Percentiles rank a stretch among this genome's conserved stretches.
These are phyloP conservation scores for Bruguiera sexangula DNA, from an alignment of 345 rosid species.

Conservation along the genomic window DNA sequence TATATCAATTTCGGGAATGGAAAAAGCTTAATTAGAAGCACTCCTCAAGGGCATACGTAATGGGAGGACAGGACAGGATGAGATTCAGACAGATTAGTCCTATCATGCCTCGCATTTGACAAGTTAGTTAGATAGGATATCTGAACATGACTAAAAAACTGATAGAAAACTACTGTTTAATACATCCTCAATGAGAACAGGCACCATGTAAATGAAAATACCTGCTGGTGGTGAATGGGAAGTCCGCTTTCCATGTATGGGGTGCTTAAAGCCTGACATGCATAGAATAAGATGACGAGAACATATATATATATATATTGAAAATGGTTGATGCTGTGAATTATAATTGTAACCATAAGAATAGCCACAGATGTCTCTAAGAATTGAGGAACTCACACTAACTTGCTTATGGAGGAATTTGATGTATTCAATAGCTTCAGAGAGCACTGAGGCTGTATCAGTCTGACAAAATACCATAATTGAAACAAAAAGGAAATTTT, in stretches of 20 bases:
- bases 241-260: conserved; percentile 96
- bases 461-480: conserved; percentile 55
- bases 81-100: too few relatives aligned
- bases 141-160: too few relatives aligned
- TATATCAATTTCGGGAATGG: background rate
- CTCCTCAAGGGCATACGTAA: too few relatives aligned
- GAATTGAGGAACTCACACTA: conserved; percentile 46
- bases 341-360: background rate
- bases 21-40: background rate
- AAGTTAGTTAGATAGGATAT: too few relatives aligned
- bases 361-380: background rate
- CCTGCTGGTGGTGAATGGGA: conserved; percentile 77
- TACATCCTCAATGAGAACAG: too few relatives aligned
- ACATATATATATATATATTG: background rate
- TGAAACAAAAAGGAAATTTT: background rate
- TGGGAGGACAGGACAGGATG: too few relatives aligned
- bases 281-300: background rate
- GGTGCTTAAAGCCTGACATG: conserved; percentile 64
- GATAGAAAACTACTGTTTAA: too few relatives aligned
- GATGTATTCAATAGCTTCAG: conserved; percentile 96
- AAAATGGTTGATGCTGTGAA: background rate
- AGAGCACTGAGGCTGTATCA: conserved; percentile 99
- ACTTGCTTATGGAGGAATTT: conserved; percentile 95
- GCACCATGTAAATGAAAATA: conserved; percentile 1
- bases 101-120: too few relatives aligned